These are phyloP conservation scores for Coemansia umbellata DNA, from an alignment of 192 early-diverging fungal genomes.

Conservation along the genomic window DNA sequence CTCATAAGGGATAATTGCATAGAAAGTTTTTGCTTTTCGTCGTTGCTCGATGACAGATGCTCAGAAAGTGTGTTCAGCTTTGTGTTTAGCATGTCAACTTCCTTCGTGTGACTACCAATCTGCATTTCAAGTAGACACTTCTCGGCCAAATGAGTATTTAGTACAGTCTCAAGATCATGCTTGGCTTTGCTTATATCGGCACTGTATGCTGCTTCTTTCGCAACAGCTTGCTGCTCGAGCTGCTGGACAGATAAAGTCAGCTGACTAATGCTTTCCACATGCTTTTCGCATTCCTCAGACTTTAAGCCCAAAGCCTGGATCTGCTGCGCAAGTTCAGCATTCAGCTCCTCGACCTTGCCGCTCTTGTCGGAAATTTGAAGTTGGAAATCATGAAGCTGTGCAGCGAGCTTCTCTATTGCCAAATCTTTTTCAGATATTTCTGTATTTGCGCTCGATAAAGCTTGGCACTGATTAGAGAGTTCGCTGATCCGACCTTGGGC, in stretches of 20 bases:
- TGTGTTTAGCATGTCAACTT: not conserved
- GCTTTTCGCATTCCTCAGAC: conserved; percentile 3
- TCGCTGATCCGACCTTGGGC: not conserved
- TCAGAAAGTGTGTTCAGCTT: not conserved
- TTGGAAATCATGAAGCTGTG: not conserved
- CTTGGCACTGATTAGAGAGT: not conserved
- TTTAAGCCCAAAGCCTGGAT: not conserved
- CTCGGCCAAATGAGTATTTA: not conserved
- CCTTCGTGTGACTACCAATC: not conserved
- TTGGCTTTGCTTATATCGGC: not conserved
- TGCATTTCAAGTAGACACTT: not conserved
- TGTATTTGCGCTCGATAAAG: not conserved
- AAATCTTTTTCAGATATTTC: not conserved
- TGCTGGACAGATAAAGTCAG: not conserved
- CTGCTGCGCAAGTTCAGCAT: not conserved
- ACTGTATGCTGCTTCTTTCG: not conserved
- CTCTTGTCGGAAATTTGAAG: not conserved
- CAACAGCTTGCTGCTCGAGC: conserved; percentile 1
- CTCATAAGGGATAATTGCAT: not conserved
- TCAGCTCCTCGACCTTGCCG: not conserved
- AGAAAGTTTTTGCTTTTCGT: not conserved
- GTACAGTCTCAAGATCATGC: not conserved
- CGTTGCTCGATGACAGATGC: not conserved
- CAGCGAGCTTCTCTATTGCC: not conserved
- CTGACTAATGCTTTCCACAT: not conserved